A percentile compares a stretch with the other conserved stretches of the same genome.
Evolutionary conservation across 164 flowering plant genomes (phyloP).

Genomic region (Piper betle): DNA sequence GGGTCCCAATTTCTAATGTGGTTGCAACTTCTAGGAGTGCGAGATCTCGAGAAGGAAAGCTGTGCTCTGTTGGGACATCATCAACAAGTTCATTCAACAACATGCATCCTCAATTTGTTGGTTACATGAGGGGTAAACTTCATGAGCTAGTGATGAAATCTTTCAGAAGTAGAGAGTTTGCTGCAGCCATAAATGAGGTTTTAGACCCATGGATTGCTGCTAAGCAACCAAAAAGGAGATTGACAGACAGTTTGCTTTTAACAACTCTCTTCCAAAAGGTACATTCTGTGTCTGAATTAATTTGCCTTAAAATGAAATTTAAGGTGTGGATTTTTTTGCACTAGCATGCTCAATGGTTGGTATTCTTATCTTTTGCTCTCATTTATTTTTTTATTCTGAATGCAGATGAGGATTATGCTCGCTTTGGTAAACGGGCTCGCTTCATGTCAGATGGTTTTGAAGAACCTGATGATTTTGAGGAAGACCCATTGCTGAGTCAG

Average conservation of each 20-base stretch:
- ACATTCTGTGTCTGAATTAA: background rate
- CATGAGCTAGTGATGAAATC: slow-evolving; percentile 97
- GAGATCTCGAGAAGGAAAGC: slow-evolving; percentile 16
- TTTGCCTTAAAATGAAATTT: too few relatives aligned
- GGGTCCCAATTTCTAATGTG: slow-evolving; percentile 66
- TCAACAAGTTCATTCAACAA: slow-evolving; percentile 36
- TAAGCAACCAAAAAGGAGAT: slow-evolving; percentile 73
- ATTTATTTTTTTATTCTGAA: background rate
- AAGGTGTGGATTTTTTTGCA: background rate
- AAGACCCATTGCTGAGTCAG: slow-evolving; percentile 15
- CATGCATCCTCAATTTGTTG: slow-evolving; percentile 85
- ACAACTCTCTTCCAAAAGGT: slow-evolving; percentile 12
- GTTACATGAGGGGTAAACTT: slow-evolving; percentile 77
- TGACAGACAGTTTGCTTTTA: slow-evolving; percentile 31
- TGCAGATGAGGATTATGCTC: slow-evolving; percentile 20
- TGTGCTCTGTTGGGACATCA: slow-evolving; percentile 8
- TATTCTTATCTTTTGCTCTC: background rate
- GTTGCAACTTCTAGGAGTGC: slow-evolving; percentile 19
- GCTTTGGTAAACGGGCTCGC: slow-evolving; percentile 51
- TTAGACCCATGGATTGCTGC: slow-evolving; percentile 90
- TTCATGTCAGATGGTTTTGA: slow-evolving; percentile 37
- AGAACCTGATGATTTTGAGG: slow-evolving; percentile 46
- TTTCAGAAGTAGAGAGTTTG: slow-evolving; percentile 86
- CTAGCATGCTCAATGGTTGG: background rate
- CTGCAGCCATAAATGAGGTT: slow-evolving; percentile 87